A percentile compares a stretch with the other conserved stretches of the same genome.
Conservation (phyloP, 768 basidiomycete genomes). For the Termitomyces sp. region DNA sequence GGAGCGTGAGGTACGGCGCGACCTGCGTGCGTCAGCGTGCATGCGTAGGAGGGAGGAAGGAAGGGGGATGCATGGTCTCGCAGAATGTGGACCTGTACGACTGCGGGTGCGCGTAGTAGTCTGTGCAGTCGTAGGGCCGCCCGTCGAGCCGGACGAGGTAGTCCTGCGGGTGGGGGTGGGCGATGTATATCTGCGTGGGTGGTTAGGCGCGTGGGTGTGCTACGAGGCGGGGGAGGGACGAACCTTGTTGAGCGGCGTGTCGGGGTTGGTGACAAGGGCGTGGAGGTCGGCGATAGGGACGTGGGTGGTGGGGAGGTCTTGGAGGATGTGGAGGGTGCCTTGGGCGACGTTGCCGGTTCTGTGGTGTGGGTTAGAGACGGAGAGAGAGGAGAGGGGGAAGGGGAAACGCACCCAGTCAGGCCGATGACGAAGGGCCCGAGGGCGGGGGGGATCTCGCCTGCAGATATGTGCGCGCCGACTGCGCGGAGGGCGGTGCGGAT, state of each 20-base stretch:
- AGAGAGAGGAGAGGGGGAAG: not conserved
- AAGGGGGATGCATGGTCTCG: slow-evolving; percentile 43
- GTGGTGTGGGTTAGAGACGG: not conserved
- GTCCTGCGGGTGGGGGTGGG: slow-evolving; percentile 64
- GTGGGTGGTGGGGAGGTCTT: slow-evolving; percentile 63
- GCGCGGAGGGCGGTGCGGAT: slow-evolving; percentile 51
- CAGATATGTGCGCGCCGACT: slow-evolving; percentile 49
- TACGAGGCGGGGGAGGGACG: not conserved
- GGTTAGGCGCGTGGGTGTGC: not conserved
- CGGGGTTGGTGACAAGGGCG: slow-evolving; percentile 41
- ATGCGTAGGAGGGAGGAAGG: not conserved
- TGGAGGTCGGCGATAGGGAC: slow-evolving; percentile 57
- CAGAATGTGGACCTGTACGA: slow-evolving; percentile 66
- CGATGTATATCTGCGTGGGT: slow-evolving; percentile 67
- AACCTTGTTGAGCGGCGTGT: slow-evolving; percentile 56
- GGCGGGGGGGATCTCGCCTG: slow-evolving; percentile 55
- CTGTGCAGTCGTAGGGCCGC: slow-evolving; percentile 50
- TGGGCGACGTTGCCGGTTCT: slow-evolving; percentile 82
- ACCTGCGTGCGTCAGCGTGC: slow-evolving; percentile 42
- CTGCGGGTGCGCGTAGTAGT: slow-evolving; percentile 74
- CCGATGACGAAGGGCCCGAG: slow-evolving; percentile 80
- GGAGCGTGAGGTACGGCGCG: slow-evolving; percentile 79
- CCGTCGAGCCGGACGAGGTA: slow-evolving; percentile 67
- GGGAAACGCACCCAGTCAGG: slow-evolving; percentile 64
- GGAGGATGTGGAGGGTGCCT: slow-evolving; percentile 70